These are phyloP conservation scores for Xylariaceae sp. DNA, from an alignment of 2,329 filamentous ascomycete genomes.

Conservation along the genomic window DNA sequence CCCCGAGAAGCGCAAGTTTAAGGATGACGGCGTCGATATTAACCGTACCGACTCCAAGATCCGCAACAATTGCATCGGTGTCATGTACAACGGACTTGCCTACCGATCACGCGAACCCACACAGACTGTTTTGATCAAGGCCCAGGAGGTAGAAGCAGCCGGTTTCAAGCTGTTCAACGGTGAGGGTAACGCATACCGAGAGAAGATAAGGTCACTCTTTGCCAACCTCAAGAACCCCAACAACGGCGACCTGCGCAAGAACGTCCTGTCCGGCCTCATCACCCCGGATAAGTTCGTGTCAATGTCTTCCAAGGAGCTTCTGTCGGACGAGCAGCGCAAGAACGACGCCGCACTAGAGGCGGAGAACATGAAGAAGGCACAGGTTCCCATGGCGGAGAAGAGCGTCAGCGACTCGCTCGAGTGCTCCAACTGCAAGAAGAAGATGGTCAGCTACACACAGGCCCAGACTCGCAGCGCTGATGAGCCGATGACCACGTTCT, in stretches of 20 bases:
- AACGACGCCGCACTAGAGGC: conserved; percentile 74
- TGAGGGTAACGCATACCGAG: conserved; percentile 73
- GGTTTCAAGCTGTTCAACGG: conserved; percentile 69
- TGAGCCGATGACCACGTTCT: conserved; percentile 84
- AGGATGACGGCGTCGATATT: conserved; percentile 75
- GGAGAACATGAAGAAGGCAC: conserved; percentile 96
- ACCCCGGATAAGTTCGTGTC: conserved; percentile 69
- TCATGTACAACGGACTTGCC: conserved; percentile 88
- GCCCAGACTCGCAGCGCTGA: conserved; percentile 94
- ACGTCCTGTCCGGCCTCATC: conserved; percentile 75
- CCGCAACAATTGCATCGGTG: conserved; percentile 81
- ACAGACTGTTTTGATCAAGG: conserved; percentile 67
- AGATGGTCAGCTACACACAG: conserved; percentile 93
- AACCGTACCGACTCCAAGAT: conserved; percentile 70
- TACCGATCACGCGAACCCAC: conserved; percentile 69
- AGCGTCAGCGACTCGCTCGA: conserved; percentile 83
- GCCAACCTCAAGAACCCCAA: conserved; percentile 92
- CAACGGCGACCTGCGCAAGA: conserved; percentile 72
- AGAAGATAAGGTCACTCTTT: conserved; percentile 88
- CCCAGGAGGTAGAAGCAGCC: conserved; percentile 80
- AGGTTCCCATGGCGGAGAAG: conserved; percentile 89
- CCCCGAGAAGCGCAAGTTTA: conserved; percentile 77
- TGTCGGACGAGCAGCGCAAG: conserved; percentile 76
- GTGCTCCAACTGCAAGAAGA: conserved; percentile 89
- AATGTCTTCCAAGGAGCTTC: conserved; percentile 89